Percentiles rank a stretch among this genome's conserved stretches.
Evolutionary conservation across 2,329 filamentous ascomycete species (phyloP).

Genomic region (Monilinia fructigena): DNA sequence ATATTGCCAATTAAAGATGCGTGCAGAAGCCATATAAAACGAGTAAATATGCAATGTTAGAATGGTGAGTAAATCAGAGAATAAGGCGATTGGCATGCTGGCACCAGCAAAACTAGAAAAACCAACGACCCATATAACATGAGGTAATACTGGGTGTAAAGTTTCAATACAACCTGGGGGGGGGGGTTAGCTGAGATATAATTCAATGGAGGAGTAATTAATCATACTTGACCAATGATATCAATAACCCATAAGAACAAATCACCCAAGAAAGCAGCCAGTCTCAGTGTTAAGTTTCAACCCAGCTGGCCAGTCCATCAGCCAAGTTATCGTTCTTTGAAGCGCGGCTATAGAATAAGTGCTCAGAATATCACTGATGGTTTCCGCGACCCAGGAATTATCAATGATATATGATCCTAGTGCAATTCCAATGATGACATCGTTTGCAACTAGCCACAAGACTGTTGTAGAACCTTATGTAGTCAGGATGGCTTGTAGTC

Average conservation of each 20-base stretch:
- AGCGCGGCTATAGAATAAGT: conserved; percentile 86
- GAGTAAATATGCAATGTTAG: conserved; percentile 96
- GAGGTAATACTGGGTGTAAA: conserved; percentile 76
- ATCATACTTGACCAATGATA: conserved; percentile 84
- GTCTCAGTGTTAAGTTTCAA: conserved; percentile 91
- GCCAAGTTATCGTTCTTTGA: conserved; percentile 85
- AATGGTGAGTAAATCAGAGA: conserved; percentile 88
- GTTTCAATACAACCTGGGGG: conserved; percentile 67
- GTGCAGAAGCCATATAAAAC: conserved; percentile 93
- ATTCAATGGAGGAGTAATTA: background rate
- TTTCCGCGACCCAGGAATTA: conserved; percentile 81
- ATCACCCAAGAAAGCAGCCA: conserved; percentile 91
- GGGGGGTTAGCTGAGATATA: conserved; percentile 4
- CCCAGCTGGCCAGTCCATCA: conserved; percentile 93
- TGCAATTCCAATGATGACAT: conserved; percentile 97
- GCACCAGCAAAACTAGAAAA: conserved; percentile 94
- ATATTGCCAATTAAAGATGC: conserved; percentile 98
- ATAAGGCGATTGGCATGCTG: conserved; percentile 93
- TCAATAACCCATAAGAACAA: conserved; percentile 98
- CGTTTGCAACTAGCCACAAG: conserved; percentile 98
- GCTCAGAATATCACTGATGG: conserved; percentile 72
- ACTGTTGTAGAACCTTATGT: conserved; percentile 98
- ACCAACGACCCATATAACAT: conserved; percentile 87
- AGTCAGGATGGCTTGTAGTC: conserved; percentile 92
- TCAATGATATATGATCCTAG: conserved; percentile 96